These are phyloP conservation scores for Corylus heterophylla DNA, from an alignment of 306 rosid species.

Conservation along the genomic window DNA sequence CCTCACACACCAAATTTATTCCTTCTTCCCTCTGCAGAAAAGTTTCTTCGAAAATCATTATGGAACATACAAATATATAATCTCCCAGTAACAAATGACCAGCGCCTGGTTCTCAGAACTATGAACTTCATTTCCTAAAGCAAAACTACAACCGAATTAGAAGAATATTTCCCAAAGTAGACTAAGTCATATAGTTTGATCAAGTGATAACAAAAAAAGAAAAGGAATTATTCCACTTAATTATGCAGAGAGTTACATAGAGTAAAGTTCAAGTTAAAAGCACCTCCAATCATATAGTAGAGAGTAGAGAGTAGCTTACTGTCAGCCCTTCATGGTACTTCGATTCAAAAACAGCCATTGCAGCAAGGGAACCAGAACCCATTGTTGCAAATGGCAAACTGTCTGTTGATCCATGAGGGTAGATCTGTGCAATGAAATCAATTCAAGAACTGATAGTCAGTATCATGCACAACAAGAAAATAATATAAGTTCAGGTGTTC, in stretches of 20 bases:
- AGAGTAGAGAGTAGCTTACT: slow-evolving; percentile 33
- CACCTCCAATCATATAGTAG: not conserved
- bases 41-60: not conserved
- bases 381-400: slow-evolving; percentile 62
- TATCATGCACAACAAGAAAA: slow-evolving; percentile 1
- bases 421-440: slow-evolving; percentile 51
- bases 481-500: not conserved
- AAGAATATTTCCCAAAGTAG: not conserved
- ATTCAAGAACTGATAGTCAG: not conserved
- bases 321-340: slow-evolving; percentile 56
- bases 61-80: not conserved
- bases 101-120: not conserved
- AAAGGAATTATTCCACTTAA: not conserved
- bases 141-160: not conserved
- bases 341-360: slow-evolving; percentile 56
- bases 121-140: not conserved
- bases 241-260: not conserved
- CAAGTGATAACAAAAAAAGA: not conserved
- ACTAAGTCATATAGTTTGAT: not conserved
- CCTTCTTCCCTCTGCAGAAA: slow-evolving; percentile 49
- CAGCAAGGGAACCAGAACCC: slow-evolving; percentile 70
- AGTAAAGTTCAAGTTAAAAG: not conserved
- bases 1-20: slow-evolving; percentile 41
- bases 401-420: slow-evolving; percentile 91
- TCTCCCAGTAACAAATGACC: not conserved